Evolutionary conservation across 2,329 filamentous ascomycete species (phyloP).

Genomic region (Nothophaeocryptopus gaeumannii): DNA sequence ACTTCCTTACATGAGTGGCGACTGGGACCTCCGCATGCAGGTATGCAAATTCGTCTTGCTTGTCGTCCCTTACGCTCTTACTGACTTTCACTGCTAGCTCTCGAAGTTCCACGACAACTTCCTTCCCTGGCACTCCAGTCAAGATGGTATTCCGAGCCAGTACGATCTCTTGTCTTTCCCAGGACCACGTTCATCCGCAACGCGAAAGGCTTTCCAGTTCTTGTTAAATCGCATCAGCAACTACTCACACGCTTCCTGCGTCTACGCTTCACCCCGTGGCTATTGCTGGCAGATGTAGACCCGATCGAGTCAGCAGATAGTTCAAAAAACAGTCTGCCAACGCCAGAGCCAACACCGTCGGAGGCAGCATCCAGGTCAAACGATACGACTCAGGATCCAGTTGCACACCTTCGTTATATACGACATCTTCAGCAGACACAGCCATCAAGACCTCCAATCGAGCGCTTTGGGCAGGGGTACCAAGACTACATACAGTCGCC

Average conservation of each 20-base stretch:
- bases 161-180: conserved; percentile 56
- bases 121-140: conserved; percentile 56
- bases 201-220: conserved; percentile 56
- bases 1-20: not conserved
- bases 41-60: not conserved
- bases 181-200: conserved; percentile 57
- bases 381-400: conserved; percentile 51
- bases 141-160: conserved; percentile 62
- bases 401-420: conserved; percentile 74
- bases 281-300: conserved; percentile 59
- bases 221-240: conserved; percentile 57
- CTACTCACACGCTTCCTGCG: conserved; percentile 58
- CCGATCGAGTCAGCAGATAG: conserved; percentile 37
- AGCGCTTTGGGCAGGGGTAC: conserved; percentile 67
- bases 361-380: conserved; percentile 54
- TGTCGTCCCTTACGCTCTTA: not conserved
- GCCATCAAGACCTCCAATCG: conserved; percentile 60
- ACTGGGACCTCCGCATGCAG: not conserved
- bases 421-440: conserved; percentile 81
- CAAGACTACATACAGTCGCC: conserved; percentile 97
- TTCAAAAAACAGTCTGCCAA: not conserved
- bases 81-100: conserved; percentile 41
- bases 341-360: conserved; percentile 60
- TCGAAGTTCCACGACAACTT: conserved; percentile 59
- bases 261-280: conserved; percentile 57